Base-by-base conservation (phyloP, 129 eudicot species). In the Helianthus tuberosus region DNA sequence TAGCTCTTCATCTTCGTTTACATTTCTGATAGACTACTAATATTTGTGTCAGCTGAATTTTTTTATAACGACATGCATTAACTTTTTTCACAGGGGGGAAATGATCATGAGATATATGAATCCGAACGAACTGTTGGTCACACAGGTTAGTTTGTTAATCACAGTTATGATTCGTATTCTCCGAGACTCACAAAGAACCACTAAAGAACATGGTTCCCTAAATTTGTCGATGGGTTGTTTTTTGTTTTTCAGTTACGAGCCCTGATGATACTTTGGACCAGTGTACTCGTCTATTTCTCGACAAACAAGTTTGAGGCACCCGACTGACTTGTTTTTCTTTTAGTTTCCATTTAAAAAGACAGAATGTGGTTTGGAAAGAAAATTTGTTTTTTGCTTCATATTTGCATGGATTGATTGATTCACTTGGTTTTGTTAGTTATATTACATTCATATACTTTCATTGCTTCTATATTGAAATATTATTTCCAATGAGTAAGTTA, bases 211-310 rank as follows among this genome's bases (percentile, higher is more conserved):
- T 17, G 41, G 55, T 11, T 3, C 66, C 27, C 55, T 71, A 59
- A 3, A 6, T 1, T 66, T 68, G 52, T 41, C 12, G 52, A 73
- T 25, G 44, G 8, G 20, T 59, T 47, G 49, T 11, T 69, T 29
- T 9, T 72, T 70, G 27, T 2, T 43, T 80, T 23, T 53, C 91
- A 94, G 99, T 94, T 77, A 86, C 91, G 11, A 94, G 96, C 89
- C 99, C 97, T 4, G 93, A 88, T n/a, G 99, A 94, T 81, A 94
- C 96, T 20, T 54, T 71, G n/a, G 69, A 64, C 69, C 99, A 88
- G 60, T 91, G 97, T 71, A 77, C 90, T 38, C 77, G 76, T 54
- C 79, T 90, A 72, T 94, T 90, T 77, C 78, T 90, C 38, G 65
- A 74, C 89, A 73, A 84, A 69, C 73, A 75, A 80, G 78, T 54